Evolutionary conservation across 2,329 filamentous ascomycete species (phyloP), one percentile per base, ranked within the genome.

Genomic region (Fusarium heterosporum): DNA sequence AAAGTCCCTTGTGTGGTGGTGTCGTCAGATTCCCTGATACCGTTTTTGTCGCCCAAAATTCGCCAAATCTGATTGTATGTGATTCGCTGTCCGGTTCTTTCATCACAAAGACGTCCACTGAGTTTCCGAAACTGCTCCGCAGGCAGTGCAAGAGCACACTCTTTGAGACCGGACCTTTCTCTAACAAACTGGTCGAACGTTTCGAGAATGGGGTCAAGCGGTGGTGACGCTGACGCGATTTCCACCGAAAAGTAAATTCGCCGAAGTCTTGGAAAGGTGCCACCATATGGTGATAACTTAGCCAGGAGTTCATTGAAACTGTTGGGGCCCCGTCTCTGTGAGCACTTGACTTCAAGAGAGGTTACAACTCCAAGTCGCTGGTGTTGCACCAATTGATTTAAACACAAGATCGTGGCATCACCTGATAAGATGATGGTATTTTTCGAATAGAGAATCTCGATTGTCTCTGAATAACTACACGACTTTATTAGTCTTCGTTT

Each of bases 21-120:
- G 10, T 19, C 17, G 19, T 14, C 8, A 45, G 19, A 26, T 12
- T 16, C 26, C 22, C 17, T 22, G 5, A 16, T 3, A 4, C 30
- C 13, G 11, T n/a, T 17, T 3, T 26, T 22, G 1, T 25, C 26
- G 1, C 28, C 46, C 2, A 52, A 45, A 4, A 17, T 17, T 3
- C 57, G 46, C 57, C 57, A 61, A 13, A 52, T 8, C 17, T 61
- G 40, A 13, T 29, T 51, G 14, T 61, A 58, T 5, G 53, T 30
- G 4, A 10, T 30, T 3, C 19, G 53, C 5, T 16, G 2, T 6
- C 28, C 34, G 2, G 11, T 25, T 1, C 1, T 13, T 3, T n/a
- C 11, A 2, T 7, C 14, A 11, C 14, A 9, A 3, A 57, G 19
- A 6, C 17, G 4, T n/a, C 9, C 11, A 9, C 19, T n/a, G 3